phyloP scores from a whole-genome alignment of 768 basidiomycete genomes.

The Tylopilus balloui region DNA sequence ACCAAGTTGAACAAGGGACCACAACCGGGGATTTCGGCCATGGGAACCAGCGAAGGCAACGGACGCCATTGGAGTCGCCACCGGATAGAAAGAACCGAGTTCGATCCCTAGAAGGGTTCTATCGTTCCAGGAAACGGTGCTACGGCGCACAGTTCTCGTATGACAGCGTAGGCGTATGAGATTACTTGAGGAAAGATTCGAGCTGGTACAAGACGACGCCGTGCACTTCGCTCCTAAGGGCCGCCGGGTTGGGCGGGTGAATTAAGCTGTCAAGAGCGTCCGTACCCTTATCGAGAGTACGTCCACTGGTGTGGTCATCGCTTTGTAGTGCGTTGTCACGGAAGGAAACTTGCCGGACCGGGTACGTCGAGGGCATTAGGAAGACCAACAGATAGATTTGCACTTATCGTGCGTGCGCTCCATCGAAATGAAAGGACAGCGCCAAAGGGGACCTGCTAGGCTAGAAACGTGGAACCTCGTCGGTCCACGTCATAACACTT shows the following conservation, averaged over 20 bases:
- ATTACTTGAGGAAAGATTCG: slow-evolving; percentile 3
- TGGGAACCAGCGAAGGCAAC: slow-evolving; percentile 11
- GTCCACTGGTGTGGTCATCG: not conserved
- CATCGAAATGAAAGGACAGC: not conserved
- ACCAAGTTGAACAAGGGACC: not conserved
- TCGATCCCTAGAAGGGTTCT: slow-evolving; percentile 6
- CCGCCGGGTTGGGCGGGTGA: slow-evolving; percentile 5
- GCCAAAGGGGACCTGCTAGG: not conserved
- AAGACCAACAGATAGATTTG: not conserved
- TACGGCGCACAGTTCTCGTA: slow-evolving; percentile 9
- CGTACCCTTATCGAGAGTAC: not conserved
- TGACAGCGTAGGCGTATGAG: not conserved
- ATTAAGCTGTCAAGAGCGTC: slow-evolving; percentile 2
- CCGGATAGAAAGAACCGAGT: slow-evolving; percentile 9
- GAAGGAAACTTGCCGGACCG: slow-evolving; percentile 1
- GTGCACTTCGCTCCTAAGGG: slow-evolving; percentile 2
- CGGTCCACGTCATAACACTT: not conserved
- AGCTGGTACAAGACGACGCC: slow-evolving; percentile 4
- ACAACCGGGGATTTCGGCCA: slow-evolving; percentile 11
- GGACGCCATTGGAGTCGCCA: slow-evolving; percentile 15
- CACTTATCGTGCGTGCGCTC: not conserved
- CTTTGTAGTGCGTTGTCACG: not conserved
- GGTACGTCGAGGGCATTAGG: not conserved
- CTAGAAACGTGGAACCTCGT: not conserved
- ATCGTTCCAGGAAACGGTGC: slow-evolving; percentile 11